A percentile compares a stretch with the other conserved stretches of the same genome.
These are phyloP conservation scores for Batrachochytrium dendrobatidis DNA, from an alignment of 371 early-diverging fungal species.

Conservation along the genomic window DNA sequence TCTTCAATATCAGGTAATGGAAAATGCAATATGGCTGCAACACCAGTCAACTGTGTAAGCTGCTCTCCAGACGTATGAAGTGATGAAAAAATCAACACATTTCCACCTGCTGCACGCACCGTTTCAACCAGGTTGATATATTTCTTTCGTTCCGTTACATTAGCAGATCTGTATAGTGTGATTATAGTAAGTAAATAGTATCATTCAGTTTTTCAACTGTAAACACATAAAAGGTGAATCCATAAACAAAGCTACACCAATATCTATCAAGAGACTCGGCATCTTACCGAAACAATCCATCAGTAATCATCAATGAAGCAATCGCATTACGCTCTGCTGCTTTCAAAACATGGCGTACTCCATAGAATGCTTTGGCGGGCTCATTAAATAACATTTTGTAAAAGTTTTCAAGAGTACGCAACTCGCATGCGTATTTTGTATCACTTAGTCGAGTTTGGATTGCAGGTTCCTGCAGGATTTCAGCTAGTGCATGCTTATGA, in stretches of 20 bases:
- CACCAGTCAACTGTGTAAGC: constrained; percentile 84
- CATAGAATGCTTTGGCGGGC: constrained; percentile 88
- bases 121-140: constrained; percentile 81
- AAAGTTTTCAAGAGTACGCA: constrained; percentile 72
- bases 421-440: constrained; percentile 88
- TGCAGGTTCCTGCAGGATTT: constrained; percentile 83
- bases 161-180: constrained; percentile 60
- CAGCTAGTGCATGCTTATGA: constrained; percentile 88
- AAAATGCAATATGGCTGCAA: constrained; percentile 86
- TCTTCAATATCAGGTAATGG: constrained; percentile 35
- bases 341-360: constrained; percentile 69
- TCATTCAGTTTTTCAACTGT: too few species aligned
- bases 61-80: constrained; percentile 93
- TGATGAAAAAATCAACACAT: constrained; percentile 80
- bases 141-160: constrained; percentile 70
- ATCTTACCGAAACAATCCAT: constrained; percentile 73
- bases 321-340: constrained; percentile 45
- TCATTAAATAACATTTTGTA: constrained; percentile 82
- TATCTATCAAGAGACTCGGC: too few species aligned
- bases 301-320: constrained; percentile 73
- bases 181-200: too few species aligned
- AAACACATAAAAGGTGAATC: background rate
- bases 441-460: constrained; percentile 75
- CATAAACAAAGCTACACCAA: constrained; percentile 2
- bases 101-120: constrained; percentile 70